Base-by-base conservation (phyloP, 2,329 filamentous ascomycete genomes). In the Iodosphaeria phyllophila region DNA sequence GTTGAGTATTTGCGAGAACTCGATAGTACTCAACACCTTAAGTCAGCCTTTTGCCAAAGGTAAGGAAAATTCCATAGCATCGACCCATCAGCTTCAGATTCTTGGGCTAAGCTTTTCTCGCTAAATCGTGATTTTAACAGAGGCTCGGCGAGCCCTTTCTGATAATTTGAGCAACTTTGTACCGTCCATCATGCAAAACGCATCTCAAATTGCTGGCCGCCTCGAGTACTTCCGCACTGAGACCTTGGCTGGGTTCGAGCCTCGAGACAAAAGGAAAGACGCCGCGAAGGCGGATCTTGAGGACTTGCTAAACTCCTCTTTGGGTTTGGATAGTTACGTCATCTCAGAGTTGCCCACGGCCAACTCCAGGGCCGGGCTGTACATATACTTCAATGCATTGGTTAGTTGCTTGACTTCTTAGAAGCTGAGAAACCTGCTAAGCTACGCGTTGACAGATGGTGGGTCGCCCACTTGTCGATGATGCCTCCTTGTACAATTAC, bases 401-500 rank as follows among this genome's bases (percentile, higher is more conserved):
- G 77, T 89, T 54, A 35, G 68, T 44, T 18, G n/a, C n/a, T n/a
- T n/a, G n/a, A n/a, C 13, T 26, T 8, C 4, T n/a, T 36, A n/a
- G n/a, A n/a, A n/a, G n/a, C n/a, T n/a, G n/a, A n/a, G n/a, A n/a
- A n/a, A n/a, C n/a, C n/a, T n/a, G n/a, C n/a, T n/a, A n/a, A n/a
- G n/a, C n/a, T n/a, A 20, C 19, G 19, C 19, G 13, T 20, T 20
- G 19, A n/a, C 18, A 89, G 78, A 70, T 92, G 27, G 69, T 78
- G 32, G 80, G 74, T 16, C 68, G 82, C 16, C 84, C 86, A 0
- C 53, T 92, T 13, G 66, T 92, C 16, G 84, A 95, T 39, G 84
- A 95, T 39, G 58, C 60, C 26, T 64, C 66, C 14, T 59, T 95
- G 8, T 71, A 89, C 35, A 77, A 67, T 24, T 89, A 84, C 47